Percentiles rank a stretch among this genome's conserved stretches.
phyloP scores from a whole-genome alignment of 2,329 filamentous ascomycete genomes.

The Penicillium sp. region DNA sequence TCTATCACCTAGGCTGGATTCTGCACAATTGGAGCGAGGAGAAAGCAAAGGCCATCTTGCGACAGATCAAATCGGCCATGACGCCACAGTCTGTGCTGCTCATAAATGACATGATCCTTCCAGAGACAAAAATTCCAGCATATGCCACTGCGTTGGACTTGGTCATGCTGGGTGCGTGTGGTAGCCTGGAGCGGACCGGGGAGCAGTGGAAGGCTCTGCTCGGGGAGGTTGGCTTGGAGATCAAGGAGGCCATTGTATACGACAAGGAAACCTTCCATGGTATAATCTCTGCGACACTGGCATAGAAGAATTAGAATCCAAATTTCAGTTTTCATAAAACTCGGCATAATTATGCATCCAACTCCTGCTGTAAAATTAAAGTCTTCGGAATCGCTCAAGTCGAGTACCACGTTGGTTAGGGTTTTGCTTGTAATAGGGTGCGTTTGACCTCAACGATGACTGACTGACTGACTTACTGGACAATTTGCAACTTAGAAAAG shows the following conservation, averaged over 20 bases:
- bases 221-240: constrained; percentile 19
- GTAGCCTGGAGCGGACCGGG: neutral
- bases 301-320: neutral
- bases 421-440: too few species aligned
- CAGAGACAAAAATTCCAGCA: constrained; percentile 28
- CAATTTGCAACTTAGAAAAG: too few species aligned
- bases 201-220: neutral
- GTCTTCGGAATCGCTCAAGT: too few species aligned
- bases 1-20: constrained; percentile 22
- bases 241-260: constrained; percentile 3
- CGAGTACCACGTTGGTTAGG: too few species aligned
- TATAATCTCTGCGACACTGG: neutral
- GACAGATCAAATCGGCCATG: constrained; percentile 30
- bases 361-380: too few species aligned
- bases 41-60: constrained; percentile 16
- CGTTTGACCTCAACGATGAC: too few species aligned
- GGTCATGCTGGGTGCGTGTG: neutral
- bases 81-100: constrained; percentile 34
- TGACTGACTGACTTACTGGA: too few species aligned
- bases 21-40: constrained; percentile 23
- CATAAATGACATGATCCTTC: constrained; percentile 43
- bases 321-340: too few species aligned
- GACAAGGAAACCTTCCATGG: neutral
- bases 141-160: neutral
- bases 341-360: too few species aligned